phyloP scores from a whole-genome alignment of 768 basidiomycete genomes.

The Leucocoprinus leucothites region DNA sequence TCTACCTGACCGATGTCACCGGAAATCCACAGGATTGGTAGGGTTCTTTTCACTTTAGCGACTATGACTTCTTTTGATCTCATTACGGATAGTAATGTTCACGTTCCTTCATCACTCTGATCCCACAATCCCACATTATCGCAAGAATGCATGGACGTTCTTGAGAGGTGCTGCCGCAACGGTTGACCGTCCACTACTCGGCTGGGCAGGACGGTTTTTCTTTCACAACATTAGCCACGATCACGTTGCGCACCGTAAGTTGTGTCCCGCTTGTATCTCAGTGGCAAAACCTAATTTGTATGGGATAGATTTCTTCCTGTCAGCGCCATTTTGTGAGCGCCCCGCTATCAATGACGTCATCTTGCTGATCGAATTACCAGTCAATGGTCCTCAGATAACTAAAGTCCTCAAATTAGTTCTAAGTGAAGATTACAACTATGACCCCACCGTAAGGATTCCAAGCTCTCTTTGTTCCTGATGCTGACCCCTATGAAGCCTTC shows the following conservation, averaged over 20 bases:
- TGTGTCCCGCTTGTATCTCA: neutral
- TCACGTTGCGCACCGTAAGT: constrained; percentile 36
- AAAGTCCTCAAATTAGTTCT: constrained; percentile 41
- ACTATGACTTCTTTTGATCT: neutral
- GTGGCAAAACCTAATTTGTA: neutral
- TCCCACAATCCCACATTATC: constrained; percentile 52
- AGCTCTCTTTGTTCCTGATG: neutral
- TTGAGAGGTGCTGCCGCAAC: constrained; percentile 51
- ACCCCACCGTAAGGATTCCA: constrained; percentile 40
- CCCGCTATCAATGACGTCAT: neutral
- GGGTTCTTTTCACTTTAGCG: neutral
- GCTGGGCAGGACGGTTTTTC: constrained; percentile 53
- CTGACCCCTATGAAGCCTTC: constrained; percentile 29
- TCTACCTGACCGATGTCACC: neutral
- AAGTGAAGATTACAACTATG: constrained; percentile 52
- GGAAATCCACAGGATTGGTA: constrained; percentile 27
- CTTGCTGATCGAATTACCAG: constrained; percentile 24
- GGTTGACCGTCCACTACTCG: constrained; percentile 49
- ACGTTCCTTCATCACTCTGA: constrained; percentile 56
- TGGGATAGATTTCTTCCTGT: constrained; percentile 40
- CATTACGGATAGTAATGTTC: constrained; percentile 41
- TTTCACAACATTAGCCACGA: constrained; percentile 48
- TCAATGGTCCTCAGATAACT: constrained; percentile 55
- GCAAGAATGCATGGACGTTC: constrained; percentile 46
- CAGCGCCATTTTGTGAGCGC: constrained; percentile 41